Conservation (phyloP, 2,329 filamentous ascomycete genomes). For the Fusarium compactum region DNA sequence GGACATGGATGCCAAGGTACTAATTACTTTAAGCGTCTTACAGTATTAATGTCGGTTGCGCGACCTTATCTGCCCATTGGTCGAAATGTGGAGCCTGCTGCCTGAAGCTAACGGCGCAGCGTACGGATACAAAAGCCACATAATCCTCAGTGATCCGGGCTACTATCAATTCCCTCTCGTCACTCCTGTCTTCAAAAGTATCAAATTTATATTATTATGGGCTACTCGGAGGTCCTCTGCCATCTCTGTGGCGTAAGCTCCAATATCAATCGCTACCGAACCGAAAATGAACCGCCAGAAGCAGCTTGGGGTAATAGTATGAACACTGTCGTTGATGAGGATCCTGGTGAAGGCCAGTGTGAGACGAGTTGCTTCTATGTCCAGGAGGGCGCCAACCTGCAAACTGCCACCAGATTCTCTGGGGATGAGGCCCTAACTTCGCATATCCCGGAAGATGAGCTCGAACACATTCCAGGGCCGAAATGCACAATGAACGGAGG, state of each 20-base stretch:
- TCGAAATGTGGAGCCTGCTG: background rate
- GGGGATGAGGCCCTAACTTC: background rate
- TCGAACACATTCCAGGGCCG: constrained; percentile 45
- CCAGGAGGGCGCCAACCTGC: background rate
- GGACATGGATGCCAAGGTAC: background rate
- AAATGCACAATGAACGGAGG: constrained; percentile 22
- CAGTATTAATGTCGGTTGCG: background rate
- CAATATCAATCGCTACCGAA: constrained; percentile 45
- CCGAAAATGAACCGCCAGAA: constrained; percentile 33
- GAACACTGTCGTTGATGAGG: background rate
- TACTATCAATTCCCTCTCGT: background rate
- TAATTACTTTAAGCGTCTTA: background rate
- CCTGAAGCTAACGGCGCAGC: background rate
- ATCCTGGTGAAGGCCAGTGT: background rate
- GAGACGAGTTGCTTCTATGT: constrained; percentile 17
- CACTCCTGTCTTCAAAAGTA: too few species aligned
- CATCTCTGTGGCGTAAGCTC: constrained; percentile 42
- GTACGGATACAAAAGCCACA: background rate
- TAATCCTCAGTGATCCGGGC: background rate
- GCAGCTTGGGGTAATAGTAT: constrained; percentile 22
- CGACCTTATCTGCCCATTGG: background rate
- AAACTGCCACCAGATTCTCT: background rate
- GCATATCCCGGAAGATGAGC: background rate
- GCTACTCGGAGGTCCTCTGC: constrained; percentile 13
- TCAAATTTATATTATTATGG: background rate